Percentiles rank a stretch among this genome's conserved stretches.
Evolutionary conservation across 2,329 filamentous ascomycete genomes (phyloP).

Genomic region (Alternaria solani): DNA sequence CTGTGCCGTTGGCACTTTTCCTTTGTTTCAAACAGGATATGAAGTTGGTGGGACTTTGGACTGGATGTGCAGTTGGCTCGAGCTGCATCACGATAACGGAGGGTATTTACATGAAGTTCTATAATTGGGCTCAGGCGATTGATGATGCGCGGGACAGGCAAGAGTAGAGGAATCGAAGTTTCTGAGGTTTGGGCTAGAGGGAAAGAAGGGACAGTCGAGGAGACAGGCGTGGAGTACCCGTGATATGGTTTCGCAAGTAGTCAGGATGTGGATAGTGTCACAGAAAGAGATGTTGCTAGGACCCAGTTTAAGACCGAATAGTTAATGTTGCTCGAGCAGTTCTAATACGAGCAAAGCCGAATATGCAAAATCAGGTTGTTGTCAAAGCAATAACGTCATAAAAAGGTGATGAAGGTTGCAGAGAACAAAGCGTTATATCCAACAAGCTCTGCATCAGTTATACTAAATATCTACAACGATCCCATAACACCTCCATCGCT

Average conservation of each 20-base stretch:
- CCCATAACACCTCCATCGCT: not conserved
- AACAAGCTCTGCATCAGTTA: not conserved
- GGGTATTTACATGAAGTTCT: constrained; percentile 41
- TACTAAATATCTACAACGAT: not conserved
- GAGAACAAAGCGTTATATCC: not conserved
- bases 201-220: not conserved
- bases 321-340: not conserved
- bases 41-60: constrained; percentile 50
- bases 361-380: not conserved
- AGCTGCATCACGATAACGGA: constrained; percentile 47
- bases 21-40: constrained; percentile 48
- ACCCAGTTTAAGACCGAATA: not conserved
- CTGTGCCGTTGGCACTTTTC: constrained; percentile 48
- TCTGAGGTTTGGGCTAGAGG: not conserved
- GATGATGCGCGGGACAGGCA: constrained; percentile 42
- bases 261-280: not conserved
- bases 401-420: not conserved
- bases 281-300: not conserved
- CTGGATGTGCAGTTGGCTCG: constrained; percentile 46
- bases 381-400: not conserved
- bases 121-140: constrained; percentile 43
- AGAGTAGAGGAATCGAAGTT: constrained; percentile 18
- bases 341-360: not conserved
- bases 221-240: not conserved
- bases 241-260: not conserved